Evolutionary conservation across 495 filamentous ascomycete species (phyloP).

Genomic region (Tuber aestivum): DNA sequence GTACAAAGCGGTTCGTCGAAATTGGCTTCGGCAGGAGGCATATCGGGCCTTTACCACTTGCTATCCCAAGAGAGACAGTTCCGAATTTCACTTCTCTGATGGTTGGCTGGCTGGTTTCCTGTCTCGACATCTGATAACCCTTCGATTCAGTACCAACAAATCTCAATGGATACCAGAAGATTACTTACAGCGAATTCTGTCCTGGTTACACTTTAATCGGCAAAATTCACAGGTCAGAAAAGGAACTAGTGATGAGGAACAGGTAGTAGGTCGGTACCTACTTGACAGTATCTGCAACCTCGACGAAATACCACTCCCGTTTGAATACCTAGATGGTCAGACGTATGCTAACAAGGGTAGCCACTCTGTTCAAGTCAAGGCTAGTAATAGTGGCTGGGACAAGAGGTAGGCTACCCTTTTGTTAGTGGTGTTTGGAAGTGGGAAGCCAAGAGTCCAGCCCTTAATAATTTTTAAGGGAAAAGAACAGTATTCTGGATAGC

Average conservation of each 20-base stretch:
- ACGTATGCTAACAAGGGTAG: not conserved
- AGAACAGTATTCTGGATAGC: not conserved
- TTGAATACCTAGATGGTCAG: not conserved
- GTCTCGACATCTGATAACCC: not conserved
- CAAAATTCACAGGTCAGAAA: not conserved
- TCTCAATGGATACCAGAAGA: constrained; percentile 6
- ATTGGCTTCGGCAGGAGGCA: not conserved
- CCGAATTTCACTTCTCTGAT: constrained; percentile 8
- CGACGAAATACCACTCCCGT: constrained; percentile 5
- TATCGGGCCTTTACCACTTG: not conserved
- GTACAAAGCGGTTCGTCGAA: not conserved
- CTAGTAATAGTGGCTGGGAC: not conserved
- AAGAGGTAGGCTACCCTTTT: constrained; percentile 15
- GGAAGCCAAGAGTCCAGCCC: not conserved
- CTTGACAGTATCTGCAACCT: constrained; percentile 10
- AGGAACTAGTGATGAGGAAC: not conserved
- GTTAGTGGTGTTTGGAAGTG: constrained; percentile 5
- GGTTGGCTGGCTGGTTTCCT: constrained; percentile 17
- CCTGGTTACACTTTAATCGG: not conserved
- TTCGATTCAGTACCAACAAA: constrained; percentile 16
- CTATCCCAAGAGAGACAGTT: not conserved
- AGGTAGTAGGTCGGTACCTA: not conserved
- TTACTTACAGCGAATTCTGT: constrained; percentile 1
- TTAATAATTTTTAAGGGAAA: constrained; percentile 13
- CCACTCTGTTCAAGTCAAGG: constrained; percentile 2